phyloP scores from a whole-genome alignment of 2,329 filamentous ascomycete species.

The Colletotrichum navitas region DNA sequence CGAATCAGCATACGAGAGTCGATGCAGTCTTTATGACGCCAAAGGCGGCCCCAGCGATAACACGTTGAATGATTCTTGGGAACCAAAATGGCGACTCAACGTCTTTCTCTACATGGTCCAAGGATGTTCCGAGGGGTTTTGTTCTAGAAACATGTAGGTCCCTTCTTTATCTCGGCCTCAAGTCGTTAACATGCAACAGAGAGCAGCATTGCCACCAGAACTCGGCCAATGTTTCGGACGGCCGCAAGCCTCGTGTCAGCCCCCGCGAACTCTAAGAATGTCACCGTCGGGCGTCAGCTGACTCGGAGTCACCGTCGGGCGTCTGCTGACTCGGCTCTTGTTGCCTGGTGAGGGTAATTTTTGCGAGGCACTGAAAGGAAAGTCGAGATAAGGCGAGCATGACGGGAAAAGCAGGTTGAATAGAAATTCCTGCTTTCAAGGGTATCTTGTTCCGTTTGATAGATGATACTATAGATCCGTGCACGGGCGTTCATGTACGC shows the following conservation, averaged over 20 bases:
- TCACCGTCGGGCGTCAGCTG: background rate
- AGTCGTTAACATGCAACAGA: background rate
- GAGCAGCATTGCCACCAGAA: background rate
- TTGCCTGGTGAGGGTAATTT: background rate
- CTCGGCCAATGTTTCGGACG: slow-evolving; percentile 2
- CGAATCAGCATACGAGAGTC: background rate
- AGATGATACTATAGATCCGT: background rate
- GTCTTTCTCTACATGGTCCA: background rate
- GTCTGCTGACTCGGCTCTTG: background rate
- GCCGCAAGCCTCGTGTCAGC: background rate
- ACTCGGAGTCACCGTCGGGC: slow-evolving; percentile 1
- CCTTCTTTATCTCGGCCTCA: background rate
- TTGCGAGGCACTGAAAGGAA: background rate
- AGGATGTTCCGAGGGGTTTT: background rate
- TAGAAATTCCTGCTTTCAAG: background rate
- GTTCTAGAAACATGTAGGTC: background rate
- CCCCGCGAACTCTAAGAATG: background rate
- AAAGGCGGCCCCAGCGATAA: background rate
- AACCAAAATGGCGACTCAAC: background rate
- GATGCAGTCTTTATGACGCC: background rate
- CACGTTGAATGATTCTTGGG: background rate
- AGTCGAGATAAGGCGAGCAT: background rate
- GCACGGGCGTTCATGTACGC: background rate
- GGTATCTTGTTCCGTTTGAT: background rate
- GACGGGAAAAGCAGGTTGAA: too few relatives aligned